phyloP scores from a whole-genome alignment of 1,284 basidiomycete species.

The Leucoagaricus sp. region DNA sequence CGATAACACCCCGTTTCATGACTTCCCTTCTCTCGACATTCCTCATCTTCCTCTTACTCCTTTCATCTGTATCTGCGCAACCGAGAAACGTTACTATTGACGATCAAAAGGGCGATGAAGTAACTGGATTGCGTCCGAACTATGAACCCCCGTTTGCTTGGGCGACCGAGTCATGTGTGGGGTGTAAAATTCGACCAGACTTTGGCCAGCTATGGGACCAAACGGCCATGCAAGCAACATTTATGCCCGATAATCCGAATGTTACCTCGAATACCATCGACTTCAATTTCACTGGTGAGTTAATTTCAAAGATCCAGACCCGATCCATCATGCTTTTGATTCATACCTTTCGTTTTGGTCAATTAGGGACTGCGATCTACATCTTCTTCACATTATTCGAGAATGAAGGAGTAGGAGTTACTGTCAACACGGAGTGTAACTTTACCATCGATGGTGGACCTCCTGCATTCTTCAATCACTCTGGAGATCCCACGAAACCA shows the following conservation, averaged over 20 bases:
- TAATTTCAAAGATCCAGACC: neutral
- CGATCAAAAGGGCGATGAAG: conserved; percentile 27
- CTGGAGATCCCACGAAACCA: conserved; percentile 15
- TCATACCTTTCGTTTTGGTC: neutral
- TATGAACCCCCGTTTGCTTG: conserved; percentile 26
- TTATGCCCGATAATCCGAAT: conserved; percentile 16
- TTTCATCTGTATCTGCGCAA: neutral
- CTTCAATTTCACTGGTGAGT: conserved; percentile 17
- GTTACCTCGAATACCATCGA: neutral
- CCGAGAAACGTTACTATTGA: conserved; percentile 30
- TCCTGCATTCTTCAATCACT: conserved; percentile 19
- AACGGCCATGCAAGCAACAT: conserved; percentile 31
- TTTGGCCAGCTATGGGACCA: conserved; percentile 17
- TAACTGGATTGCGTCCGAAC: conserved; percentile 22
- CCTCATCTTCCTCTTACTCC: neutral
- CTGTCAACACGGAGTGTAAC: conserved; percentile 25
- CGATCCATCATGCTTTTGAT: no score
- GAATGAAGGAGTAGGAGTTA: conserved; percentile 14
- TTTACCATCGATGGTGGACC: conserved; percentile 26
- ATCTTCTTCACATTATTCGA: conserved; percentile 30
- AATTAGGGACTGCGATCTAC: conserved; percentile 29
- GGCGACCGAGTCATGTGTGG: conserved; percentile 22
- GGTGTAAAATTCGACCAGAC: conserved; percentile 24
- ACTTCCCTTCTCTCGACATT: neutral
- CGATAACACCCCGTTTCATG: neutral